Evolutionary conservation across 1,139 yeast genomes (phyloP).

Genomic region (Sugiyamaella japonica): DNA sequence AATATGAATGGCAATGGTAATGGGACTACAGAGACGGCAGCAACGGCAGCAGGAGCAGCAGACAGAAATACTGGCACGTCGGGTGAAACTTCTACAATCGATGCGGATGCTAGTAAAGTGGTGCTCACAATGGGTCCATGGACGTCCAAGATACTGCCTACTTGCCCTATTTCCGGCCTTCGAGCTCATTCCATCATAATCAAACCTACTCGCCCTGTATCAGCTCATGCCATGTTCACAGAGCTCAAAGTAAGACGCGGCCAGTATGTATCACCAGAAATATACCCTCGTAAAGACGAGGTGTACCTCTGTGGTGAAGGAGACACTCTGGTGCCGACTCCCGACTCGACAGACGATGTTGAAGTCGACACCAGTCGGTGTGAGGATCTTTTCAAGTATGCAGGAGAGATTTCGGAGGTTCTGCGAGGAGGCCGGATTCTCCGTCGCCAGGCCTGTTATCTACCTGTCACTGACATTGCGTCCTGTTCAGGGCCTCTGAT

Average conservation of each 20-base stretch:
- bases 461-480: constrained; percentile 92
- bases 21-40: no score
- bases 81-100: constrained; percentile 13
- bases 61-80: no score
- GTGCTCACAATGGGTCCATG: constrained; percentile 94
- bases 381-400: constrained; percentile 81
- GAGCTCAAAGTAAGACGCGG: constrained; percentile 70
- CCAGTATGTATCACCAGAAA: constrained; percentile 77
- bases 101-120: constrained; percentile 65
- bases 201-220: constrained; percentile 67
- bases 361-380: constrained; percentile 85
- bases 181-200: constrained; percentile 95
- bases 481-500: constrained; percentile 90
- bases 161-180: constrained; percentile 88
- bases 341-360: constrained; percentile 92
- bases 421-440: constrained; percentile 73
- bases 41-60: no score
- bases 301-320: constrained; percentile 98
- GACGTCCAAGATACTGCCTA: constrained; percentile 87
- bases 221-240: constrained; percentile 93
- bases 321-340: constrained; percentile 83
- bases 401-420: constrained; percentile 72
- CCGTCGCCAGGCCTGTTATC: constrained; percentile 90
- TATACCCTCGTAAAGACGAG: constrained; percentile 93
- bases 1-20: not conserved